Evolutionary conservation across 192 early-diverging fungal genomes (phyloP).

Genomic region (Linnemannia hyalina): DNA sequence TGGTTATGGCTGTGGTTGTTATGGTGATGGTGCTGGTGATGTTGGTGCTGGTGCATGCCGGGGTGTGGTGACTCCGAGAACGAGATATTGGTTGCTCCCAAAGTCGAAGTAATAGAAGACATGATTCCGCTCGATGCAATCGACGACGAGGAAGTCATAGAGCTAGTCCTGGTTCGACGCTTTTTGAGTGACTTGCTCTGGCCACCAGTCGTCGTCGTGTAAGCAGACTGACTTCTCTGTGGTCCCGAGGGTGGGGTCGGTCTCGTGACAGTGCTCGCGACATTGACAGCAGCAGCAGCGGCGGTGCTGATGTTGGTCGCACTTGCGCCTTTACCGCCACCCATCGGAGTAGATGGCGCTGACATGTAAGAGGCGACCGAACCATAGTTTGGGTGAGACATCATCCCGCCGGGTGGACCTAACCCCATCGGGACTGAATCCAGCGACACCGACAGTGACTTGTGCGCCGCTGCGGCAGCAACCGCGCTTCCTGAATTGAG

Average conservation of each 20-base stretch:
- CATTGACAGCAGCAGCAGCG: too few species aligned
- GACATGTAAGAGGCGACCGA: slow-evolving; percentile 27
- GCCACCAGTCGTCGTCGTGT: background rate
- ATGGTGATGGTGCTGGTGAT: background rate
- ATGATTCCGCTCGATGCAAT: slow-evolving; percentile 30
- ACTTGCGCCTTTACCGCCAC: background rate
- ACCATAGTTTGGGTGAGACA: slow-evolving; percentile 32
- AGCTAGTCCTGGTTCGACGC: slow-evolving; percentile 38
- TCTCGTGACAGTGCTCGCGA: background rate
- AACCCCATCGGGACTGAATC: slow-evolving; percentile 36
- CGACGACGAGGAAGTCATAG: slow-evolving; percentile 34
- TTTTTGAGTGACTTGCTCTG: slow-evolving; percentile 2
- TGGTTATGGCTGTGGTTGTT: background rate
- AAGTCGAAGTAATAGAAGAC: slow-evolving; percentile 20
- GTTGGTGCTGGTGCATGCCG: background rate
- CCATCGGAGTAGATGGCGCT: background rate
- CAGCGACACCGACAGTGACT: slow-evolving; percentile 18
- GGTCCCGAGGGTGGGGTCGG: background rate
- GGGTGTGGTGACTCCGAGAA: slow-evolving; percentile 10
- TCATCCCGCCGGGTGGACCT: slow-evolving; percentile 21
- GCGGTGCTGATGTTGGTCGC: background rate
- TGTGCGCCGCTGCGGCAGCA: slow-evolving; percentile 4
- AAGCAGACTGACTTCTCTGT: background rate
- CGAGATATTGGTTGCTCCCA: slow-evolving; percentile 27
- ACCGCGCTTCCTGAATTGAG: slow-evolving; percentile 8